Evolutionary conservation across 768 basidiomycete genomes (phyloP), one percentile per base, ranked within the genome.

Genomic region (Amyloporia xantha): DNA sequence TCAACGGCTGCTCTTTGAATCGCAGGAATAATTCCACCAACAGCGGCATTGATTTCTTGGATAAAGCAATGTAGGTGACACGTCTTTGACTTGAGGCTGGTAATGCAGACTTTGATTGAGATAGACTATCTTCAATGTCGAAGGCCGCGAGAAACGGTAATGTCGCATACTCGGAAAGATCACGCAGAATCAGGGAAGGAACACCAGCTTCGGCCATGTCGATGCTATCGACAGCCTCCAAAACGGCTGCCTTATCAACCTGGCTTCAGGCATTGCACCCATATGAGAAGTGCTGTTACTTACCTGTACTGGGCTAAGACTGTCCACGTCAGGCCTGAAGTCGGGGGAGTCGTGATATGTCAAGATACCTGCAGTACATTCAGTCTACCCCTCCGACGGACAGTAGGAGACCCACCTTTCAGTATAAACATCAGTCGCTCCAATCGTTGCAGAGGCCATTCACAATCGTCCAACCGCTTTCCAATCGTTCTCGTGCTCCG

Each of bases 141-240:
- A 89, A 88, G 0, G 84, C 81, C 2, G 86, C 85, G 1, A 90
- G 68, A 70, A 93, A 98, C 0, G 95, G 81, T n/a, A 98, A 74
- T 0, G 87, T 90, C 26, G 80, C 72, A 58, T 83, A 95, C 64
- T 92, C 87, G 0, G 94, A 81, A 4, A 97, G 71, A 63, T 97
- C 93, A 1, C 78, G 71, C 56, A 98, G 78, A 15, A 97, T 68
- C 13, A 91, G 69, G 0, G 89, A 91, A 1, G 87, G 73, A 0
- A 79, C 72, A 3, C 82, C 84, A 0, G 74, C 60, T 2, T 77
- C 70, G 3, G 77, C 68, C 15, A 91, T 70, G 44, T 90, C 82
- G 41, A 96, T 82, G 21, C 66, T 66, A 41, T 77, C 71, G 11
- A 95, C 68, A 1, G 85, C 78, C 24, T 85, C 81, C 60, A 92